Conservation (phyloP, 352 stramenopile species). For the Phytophthora pistaciae region DNA sequence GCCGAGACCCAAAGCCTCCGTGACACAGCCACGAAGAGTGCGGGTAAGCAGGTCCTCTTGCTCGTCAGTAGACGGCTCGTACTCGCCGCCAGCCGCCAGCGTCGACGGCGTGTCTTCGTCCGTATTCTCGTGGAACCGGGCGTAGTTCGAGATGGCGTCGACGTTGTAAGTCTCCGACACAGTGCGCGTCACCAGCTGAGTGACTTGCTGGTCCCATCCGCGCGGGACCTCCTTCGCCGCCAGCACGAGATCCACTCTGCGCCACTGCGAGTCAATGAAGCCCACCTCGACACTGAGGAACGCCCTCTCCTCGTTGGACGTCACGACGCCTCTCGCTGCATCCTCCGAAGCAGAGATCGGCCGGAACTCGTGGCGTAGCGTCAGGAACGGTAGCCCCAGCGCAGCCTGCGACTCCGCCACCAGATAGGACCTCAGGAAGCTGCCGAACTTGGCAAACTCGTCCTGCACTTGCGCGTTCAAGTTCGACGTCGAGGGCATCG, state of each 20-base stretch:
- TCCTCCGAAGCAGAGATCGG: constrained; percentile 8
- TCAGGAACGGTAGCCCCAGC: constrained; percentile 33
- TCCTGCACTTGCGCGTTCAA: constrained; percentile 27
- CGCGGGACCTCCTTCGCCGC: constrained; percentile 25
- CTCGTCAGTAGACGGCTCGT: constrained; percentile 7
- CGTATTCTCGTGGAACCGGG: constrained; percentile 19
- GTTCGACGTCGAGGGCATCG: constrained; percentile 12
- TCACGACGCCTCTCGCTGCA: constrained; percentile 9
- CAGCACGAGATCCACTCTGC: constrained; percentile 35
- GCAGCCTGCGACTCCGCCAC: constrained; percentile 25
- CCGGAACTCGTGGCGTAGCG: constrained; percentile 29
- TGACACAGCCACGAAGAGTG: constrained; percentile 36
- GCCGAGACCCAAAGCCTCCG: constrained; percentile 26
- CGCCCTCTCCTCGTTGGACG: constrained; percentile 15
- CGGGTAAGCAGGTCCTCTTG: constrained; percentile 33
- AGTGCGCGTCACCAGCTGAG: constrained; percentile 25
- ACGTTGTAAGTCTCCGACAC: constrained; percentile 28
- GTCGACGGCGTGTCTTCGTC: constrained; percentile 1
- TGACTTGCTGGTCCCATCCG: constrained; percentile 25
- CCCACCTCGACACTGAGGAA: constrained; percentile 27
- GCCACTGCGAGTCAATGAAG: constrained; percentile 48
- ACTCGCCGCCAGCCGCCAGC: not conserved
- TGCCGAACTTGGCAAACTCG: constrained; percentile 36
- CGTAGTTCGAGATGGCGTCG: constrained; percentile 24
- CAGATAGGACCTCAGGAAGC: constrained; percentile 31